phyloP scores from a whole-genome alignment of 139 green algal species.

The Chlorella sp. region DNA sequence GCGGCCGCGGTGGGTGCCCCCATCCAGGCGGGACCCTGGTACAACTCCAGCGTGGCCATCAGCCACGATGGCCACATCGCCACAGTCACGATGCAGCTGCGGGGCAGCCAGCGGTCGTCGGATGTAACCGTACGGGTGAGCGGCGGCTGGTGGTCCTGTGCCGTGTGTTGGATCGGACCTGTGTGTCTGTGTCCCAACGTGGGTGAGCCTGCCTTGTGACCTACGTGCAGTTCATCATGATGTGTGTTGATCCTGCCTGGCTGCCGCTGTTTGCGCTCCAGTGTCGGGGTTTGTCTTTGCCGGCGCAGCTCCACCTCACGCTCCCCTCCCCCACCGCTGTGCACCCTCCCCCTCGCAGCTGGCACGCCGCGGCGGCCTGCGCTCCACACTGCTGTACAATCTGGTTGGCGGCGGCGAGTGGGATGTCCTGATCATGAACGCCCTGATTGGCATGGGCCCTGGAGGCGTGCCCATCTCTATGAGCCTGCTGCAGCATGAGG shows the following conservation, averaged over 20 bases:
- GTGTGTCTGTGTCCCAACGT: too few species aligned
- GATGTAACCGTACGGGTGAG: slow-evolving; percentile 33
- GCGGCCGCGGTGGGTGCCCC: slow-evolving; percentile 19
- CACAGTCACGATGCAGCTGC: slow-evolving; percentile 30
- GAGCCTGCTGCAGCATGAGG: slow-evolving; percentile 21
- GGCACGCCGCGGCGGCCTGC: slow-evolving; percentile 20
- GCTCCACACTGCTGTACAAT: slow-evolving; percentile 37
- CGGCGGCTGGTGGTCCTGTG: too few species aligned
- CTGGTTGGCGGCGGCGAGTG: slow-evolving; percentile 12
- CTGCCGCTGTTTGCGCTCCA: background rate
- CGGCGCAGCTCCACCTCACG: background rate
- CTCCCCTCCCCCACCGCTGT: background rate
- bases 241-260: too few species aligned
- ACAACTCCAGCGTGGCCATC: slow-evolving; percentile 28
- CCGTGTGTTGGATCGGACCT: too few species aligned
- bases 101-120: slow-evolving; percentile 15
- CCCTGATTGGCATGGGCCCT: slow-evolving; percentile 21
- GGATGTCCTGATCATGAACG: slow-evolving; percentile 32
- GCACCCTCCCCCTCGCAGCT: background rate
- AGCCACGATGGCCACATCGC: slow-evolving; percentile 32
- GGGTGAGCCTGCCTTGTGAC: background rate
- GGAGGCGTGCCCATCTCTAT: slow-evolving; percentile 5
- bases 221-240: too few species aligned
- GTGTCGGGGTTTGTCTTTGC: background rate
- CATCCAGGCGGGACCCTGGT: slow-evolving; percentile 31